phyloP scores from a whole-genome alignment of 2,329 filamentous ascomycete genomes.

The Penicillium sp. region DNA sequence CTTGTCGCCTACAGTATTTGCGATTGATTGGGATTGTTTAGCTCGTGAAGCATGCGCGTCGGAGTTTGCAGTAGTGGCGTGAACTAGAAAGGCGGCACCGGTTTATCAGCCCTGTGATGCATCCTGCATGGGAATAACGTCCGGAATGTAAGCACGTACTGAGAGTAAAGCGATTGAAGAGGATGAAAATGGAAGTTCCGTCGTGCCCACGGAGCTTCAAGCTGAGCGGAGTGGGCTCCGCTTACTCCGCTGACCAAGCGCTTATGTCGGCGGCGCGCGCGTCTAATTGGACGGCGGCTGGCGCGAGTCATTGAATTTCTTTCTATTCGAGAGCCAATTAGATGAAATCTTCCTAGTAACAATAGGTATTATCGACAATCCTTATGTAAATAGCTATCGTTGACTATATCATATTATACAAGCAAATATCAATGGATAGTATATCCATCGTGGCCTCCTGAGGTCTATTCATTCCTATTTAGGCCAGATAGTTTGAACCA shows the following conservation, averaged over 20 bases:
- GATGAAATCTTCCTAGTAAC: not conserved
- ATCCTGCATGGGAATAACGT: too few species aligned
- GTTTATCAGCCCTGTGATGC: not conserved
- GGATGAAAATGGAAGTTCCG: not conserved
- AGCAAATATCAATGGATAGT: not conserved
- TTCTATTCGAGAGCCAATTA: too few species aligned
- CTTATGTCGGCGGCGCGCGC: not conserved
- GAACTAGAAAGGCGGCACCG: not conserved
- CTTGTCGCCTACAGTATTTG: not conserved
- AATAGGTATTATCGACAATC: not conserved
- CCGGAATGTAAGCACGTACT: not conserved
- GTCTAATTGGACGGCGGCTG: constrained; percentile 3
- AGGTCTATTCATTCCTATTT: not conserved
- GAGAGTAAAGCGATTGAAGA: not conserved
- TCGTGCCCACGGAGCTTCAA: constrained; percentile 4
- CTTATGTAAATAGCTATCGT: too few species aligned
- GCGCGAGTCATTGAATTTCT: not conserved
- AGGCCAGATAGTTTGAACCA: not conserved
- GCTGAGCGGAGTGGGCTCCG: constrained; percentile 5
- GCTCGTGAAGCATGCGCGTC: constrained; percentile 2
- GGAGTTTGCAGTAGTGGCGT: not conserved
- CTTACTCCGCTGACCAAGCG: constrained; percentile 13
- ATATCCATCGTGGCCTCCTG: not conserved
- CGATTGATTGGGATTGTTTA: not conserved
- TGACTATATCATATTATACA: not conserved